Base-by-base conservation (phyloP, 2,329 filamentous ascomycete species). In the Xylaria sp. region DNA sequence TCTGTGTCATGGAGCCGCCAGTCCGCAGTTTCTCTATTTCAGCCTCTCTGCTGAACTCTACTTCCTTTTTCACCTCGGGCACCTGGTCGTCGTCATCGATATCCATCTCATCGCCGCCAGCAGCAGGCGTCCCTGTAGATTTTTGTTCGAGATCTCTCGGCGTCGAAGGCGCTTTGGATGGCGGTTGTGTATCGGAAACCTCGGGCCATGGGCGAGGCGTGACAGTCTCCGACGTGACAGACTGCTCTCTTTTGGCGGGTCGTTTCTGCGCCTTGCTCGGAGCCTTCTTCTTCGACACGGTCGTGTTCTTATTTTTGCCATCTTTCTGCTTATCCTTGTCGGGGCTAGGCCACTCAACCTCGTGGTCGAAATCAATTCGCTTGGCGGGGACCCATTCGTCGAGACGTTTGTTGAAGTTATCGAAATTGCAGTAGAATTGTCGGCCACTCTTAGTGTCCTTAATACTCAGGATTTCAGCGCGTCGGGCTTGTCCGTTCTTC, bases 1-100 rank as follows among this genome's bases (percentile, higher is more conserved):
- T 98, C 79, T 99, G 97, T 11, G 97, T 99, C 96, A 99, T 98
- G 69, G 94, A 97, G 38, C 96, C 97, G 28, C 93, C 93, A 3
- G 94, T 97, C 48, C 96, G 90, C 10, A 99, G 86, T 78, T 97
- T 97, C 79, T 99, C 96, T 66, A 98, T 97, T 80, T 99, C 96
- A 72, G 97, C 93, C 79, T 97, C 93, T 59, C 92, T 88, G 71
- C 91, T 90, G 77, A 93, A 95, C 5, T 86, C 84, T 13, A 83
- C 81, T 76, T 87, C 82, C 63, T 81, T 83, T 74, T 84, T 85
- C 4, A 79, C 75, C 13, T 83, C 81, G 6, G 76, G 71, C n/a
- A 77, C 59, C 26, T 72, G 72, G 5, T 82, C 81, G 17, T 82
- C 81, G n/a, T 88, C 86, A 68, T 89, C 87, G 7, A 84, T 73